Base-by-base conservation (phyloP, 129 eudicot genomes). In the Saposhnikovia divaricata region DNA sequence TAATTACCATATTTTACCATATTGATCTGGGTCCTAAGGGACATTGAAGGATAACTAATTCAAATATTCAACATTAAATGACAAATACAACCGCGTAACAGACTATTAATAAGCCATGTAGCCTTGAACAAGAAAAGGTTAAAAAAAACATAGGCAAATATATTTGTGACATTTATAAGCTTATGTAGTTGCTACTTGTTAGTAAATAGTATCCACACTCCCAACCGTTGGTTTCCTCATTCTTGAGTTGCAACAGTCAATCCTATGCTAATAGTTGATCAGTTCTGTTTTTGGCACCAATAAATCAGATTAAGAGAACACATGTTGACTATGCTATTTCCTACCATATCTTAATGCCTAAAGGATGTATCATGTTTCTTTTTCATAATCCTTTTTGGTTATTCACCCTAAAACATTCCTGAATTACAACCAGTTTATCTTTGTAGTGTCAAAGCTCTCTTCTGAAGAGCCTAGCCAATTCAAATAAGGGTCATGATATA, bases 1-100 rank as follows among this genome's bases (percentile, higher is more conserved):
- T 43, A 77, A 74, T 68, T 25, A 79, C 72, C 13, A 25, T 16
- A 76, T 81, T 78, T 68, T 25, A 79, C 72, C 13, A 25, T 16
- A 76, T 81, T 78, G 69, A 66, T 80, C 21, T 3, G 72, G 10
- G 39, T 65, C 72, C 21, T 3, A 28, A 65, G 38, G 72, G 42
- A 66, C 23, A 66, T 2, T 28, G 40, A 66, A 27, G 72, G 72
- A 66, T 66, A 66, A 27, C 23, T 66, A 3, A 74, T 23, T n/a
- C 11, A 19, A 2, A 59, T 9, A n/a, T n/a, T 59, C 34, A 59
- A n/a, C 2, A 19, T 5, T 59, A 59, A 0, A 23, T 55, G n/a
- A 1, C 61, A 9, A n/a, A 59, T 59, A 4, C 34, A n/a, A 7
- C 68, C 34, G 0, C 5, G 0, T 57, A 57, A 55, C 6, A 55